Conservation (phyloP, 75 land plant species). For the Gnetum montanum region DNA sequence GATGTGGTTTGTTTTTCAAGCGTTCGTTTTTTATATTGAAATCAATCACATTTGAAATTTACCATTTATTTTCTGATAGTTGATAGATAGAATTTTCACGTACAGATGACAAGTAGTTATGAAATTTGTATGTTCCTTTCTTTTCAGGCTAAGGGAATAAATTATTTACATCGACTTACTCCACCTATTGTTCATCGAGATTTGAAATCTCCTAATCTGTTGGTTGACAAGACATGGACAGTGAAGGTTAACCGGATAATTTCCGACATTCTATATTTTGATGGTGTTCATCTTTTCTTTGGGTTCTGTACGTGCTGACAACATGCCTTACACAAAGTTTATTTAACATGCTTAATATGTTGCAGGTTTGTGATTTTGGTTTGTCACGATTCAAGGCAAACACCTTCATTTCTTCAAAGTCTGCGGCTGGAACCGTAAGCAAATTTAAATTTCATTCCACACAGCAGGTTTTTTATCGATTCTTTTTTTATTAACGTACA, state of each 20-base stretch:
- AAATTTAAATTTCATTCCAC: background rate
- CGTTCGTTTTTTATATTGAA: conserved; percentile 5
- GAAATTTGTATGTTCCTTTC: no score
- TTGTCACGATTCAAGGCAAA: conserved; percentile 78
- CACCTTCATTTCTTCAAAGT: conserved; percentile 74
- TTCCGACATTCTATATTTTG: no score
- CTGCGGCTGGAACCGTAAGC: conserved; percentile 89
- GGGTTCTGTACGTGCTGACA: background rate
- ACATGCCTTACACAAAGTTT: no score
- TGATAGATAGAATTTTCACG: no score
- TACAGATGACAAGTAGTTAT: background rate
- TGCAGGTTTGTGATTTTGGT: conserved; percentile 93
- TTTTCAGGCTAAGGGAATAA: conserved; percentile 91
- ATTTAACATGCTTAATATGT: no score
- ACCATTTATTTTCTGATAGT: background rate
- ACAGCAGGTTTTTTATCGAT: background rate
- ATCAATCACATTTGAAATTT: background rate
- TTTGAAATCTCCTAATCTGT: conserved; percentile 85
- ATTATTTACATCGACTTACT: conserved; percentile 73
- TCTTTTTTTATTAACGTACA: background rate
- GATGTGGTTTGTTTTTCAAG: conserved; percentile 64
- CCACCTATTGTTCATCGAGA: conserved; percentile 95
- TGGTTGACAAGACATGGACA: conserved; percentile 84
- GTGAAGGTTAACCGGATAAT: conserved; percentile 69
- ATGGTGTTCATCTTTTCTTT: background rate